Base-by-base conservation (phyloP, 306 rosid genomes). In the Lablab purpureus region DNA sequence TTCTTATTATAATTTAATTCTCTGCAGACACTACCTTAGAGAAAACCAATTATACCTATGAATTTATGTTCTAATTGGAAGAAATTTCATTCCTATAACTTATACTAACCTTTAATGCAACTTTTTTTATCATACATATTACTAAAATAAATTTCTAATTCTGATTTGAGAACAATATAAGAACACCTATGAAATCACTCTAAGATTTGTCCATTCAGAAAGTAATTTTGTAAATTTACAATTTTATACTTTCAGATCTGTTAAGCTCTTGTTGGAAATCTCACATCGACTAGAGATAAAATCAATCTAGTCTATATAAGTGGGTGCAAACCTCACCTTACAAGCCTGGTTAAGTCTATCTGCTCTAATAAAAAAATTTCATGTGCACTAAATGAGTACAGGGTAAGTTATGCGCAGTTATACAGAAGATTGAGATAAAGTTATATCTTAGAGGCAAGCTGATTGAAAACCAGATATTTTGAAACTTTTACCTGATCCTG, bases 401-500 rank as follows among this genome's bases (percentile, higher is more conserved):
- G 3, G 73, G 46, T 55, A 55, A 9, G 0, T 47, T 75, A 37
- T 32, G 43, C 54, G 15, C 15, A 32, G 14, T 10, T 45, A 12
- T 43, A 9, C 3, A 14, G 6, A 55, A 36, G 55, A 55, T 22
- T 19, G 17, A 50, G 52, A 19, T 23, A 37, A 40, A 28, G 46
- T 17, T 23, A 45, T 46, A 30, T 18, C 25, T 58, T 43, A 3
- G 41, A 17, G 56, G 7, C n/a, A 21, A 25, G 55, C 5, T 60
- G 54, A 6, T n/a, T 25, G 54, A 7, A 76, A 69, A 50, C 10
- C 19, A 67, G 19, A 49, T 64, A 8, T 7, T 37, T 47, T 56
- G 14, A 25, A 70, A 67, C 0, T 52, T 3, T 78, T 86, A 93
- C 95, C 89, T 90, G 91, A 75, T 93, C 95, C 74, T 90, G 91